Percentiles rank a stretch among this genome's conserved stretches.
phyloP scores from a whole-genome alignment of 768 basidiomycete genomes.

The Termitomyces sp. region DNA sequence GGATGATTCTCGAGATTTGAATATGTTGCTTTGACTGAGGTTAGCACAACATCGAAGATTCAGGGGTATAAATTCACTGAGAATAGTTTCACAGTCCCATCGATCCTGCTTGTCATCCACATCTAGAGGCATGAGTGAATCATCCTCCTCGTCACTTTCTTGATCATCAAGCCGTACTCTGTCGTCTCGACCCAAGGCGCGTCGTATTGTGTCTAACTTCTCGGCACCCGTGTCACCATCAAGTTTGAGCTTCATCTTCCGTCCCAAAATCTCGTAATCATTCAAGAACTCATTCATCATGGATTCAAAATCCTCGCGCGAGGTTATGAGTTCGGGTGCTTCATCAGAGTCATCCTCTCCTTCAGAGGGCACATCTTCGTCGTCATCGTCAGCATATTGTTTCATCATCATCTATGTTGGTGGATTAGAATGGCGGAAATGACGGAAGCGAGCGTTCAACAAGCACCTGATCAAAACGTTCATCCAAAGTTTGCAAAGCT shows the following conservation, averaged over 20 bases:
- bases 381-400: constrained; percentile 59
- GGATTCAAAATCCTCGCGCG: constrained; percentile 82
- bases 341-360: constrained; percentile 47
- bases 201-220: constrained; percentile 77
- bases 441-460: not conserved
- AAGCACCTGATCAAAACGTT: constrained; percentile 85
- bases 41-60: not conserved
- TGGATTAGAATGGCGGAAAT: not conserved
- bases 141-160: constrained; percentile 41
- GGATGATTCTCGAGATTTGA: constrained; percentile 99
- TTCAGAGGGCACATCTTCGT: constrained; percentile 27
- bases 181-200: constrained; percentile 68
- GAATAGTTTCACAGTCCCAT: constrained; percentile 97
- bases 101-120: constrained; percentile 62
- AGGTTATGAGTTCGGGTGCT: constrained; percentile 70
- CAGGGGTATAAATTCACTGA: constrained; percentile 53
- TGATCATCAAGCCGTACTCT: constrained; percentile 41
- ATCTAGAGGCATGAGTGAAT: constrained; percentile 31
- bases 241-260: constrained; percentile 76
- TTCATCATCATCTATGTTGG: constrained; percentile 61
- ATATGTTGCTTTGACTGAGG: constrained; percentile 65
- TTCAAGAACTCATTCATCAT: constrained; percentile 94
- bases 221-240: constrained; percentile 67
- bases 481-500: constrained; percentile 82
- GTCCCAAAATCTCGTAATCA: constrained; percentile 86